Percentiles rank a stretch among this genome's conserved stretches.
Conservation (phyloP, 2,329 filamentous ascomycete genomes). For the Cryphonectria nitschkei region DNA sequence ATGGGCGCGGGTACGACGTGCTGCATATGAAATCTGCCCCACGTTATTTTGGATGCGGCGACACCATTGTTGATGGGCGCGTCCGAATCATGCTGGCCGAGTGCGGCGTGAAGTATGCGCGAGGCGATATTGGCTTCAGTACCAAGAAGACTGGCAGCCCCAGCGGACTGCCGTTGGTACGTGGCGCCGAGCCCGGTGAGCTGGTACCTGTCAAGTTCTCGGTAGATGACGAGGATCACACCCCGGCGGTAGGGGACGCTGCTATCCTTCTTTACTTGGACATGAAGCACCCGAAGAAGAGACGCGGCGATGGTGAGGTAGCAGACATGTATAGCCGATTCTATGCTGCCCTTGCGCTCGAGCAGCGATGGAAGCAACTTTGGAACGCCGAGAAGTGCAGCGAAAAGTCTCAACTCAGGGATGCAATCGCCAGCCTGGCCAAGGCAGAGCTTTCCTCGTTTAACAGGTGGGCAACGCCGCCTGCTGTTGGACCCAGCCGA, state of each 20-base stretch:
- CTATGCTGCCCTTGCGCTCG: slow-evolving; percentile 45
- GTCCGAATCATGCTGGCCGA: slow-evolving; percentile 56
- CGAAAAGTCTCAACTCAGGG: neutral
- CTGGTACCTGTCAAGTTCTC: slow-evolving; percentile 51
- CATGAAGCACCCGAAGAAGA: slow-evolving; percentile 48
- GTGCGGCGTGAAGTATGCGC: slow-evolving; percentile 50
- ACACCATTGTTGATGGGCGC: slow-evolving; percentile 52
- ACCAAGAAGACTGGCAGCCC: slow-evolving; percentile 29
- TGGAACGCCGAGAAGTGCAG: neutral
- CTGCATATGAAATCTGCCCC: slow-evolving; percentile 64
- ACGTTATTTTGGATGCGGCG: slow-evolving; percentile 54
- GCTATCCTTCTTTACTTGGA: slow-evolving; percentile 66
- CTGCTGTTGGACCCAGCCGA: slow-evolving; percentile 12
- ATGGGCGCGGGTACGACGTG: slow-evolving; percentile 84
- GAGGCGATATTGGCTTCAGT: slow-evolving; percentile 40
- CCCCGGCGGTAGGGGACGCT: slow-evolving; percentile 52
- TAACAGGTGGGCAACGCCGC: neutral
- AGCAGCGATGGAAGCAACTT: slow-evolving; percentile 40
- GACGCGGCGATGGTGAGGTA: slow-evolving; percentile 35
- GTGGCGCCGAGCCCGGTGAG: slow-evolving; percentile 31
- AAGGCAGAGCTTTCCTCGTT: slow-evolving; percentile 14
- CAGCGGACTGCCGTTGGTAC: slow-evolving; percentile 12
- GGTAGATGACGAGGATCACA: slow-evolving; percentile 56
- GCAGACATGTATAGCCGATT: slow-evolving; percentile 47
- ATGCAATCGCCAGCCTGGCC: neutral